Base-by-base conservation (phyloP, 441 rosid species). In the Jatropha podagrica region DNA sequence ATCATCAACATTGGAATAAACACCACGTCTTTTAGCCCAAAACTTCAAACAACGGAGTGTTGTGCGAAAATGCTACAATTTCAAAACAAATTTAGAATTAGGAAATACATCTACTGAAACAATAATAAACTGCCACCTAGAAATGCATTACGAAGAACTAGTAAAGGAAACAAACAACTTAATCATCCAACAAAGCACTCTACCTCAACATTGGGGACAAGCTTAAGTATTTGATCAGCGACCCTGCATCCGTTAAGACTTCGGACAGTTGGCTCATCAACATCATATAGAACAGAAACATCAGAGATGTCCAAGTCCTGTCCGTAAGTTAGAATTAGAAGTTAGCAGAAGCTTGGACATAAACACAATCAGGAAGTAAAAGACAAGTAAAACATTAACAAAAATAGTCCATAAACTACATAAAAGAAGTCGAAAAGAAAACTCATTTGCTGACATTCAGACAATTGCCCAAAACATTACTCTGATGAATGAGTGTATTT, bases 201-300 rank as follows among this genome's bases (percentile, higher is more conserved):
- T 65, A 87, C 95, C 92, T 90, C 84, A 74, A 82, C 78, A 78
- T 87, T 87, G 14, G 95, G 95, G 83, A 90, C 90, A 65, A 87
- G 88, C 79, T 85, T 88, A 40, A 90, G 80, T 74, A 90, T 88
- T 79, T 88, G 92, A 84, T 87, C 92, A 20, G 95, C 91, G 72
- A 87, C 92, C 79, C 95, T 86, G 84, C 92, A 90, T 48, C 95
- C 92, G 82, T 87, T 90, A 79, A 90, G 95, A 78, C 95, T 89
- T 61, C 89, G 82, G 32, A 79, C 92, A 66, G 91, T 85, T 27
- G 88, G 89, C 80, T 87, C 92, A 70, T 90, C 95, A 51, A 85
- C 88, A 56, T 87, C 74, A 54, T 79, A 77, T 18, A 90, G 72
- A 49, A 90, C 85, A 20, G 89, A 87, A 26, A 74, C 78, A 71